Evolutionary conservation across 176 grass and related monocot species (phyloP), one percentile per base, ranked within the genome.

Genomic region (Dendrocalamus sinicus): DNA sequence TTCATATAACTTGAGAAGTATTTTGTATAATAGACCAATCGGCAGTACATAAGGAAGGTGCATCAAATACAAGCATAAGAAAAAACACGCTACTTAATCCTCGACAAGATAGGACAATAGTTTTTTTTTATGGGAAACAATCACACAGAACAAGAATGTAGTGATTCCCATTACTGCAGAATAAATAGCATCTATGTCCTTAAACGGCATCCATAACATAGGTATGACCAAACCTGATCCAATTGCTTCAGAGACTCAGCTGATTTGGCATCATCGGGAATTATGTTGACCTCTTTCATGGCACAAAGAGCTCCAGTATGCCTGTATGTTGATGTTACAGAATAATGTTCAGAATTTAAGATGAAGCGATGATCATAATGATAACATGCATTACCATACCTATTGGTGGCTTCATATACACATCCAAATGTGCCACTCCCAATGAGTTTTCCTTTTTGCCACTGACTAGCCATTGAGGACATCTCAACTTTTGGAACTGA

Each of bases 231-330:
- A 84, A 98, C 96, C 93, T 96, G 97, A 44, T 96, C 90, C 78
- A 96, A 89, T 55, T 99, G 96, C 83, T 92, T 99, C 60, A 95
- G 78, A 76, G 92, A 94, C 80, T 99, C 96, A 13, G 53, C 69
- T 82, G 96, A 99, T 91, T 96, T 99, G 79, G 92, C 83, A 77
- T 99, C 94, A 45, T 92, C 96, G 11, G 91, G 86, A 91, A 99
- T 95, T 86, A 99, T 89, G 86, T 94, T 89, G 59, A 99, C 96
- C 88, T 99, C 96, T 78, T 99, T 99, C 93, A 99, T 99, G 55
- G 96, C 96, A 91, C 96, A 99, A 79, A 94, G 91, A 88, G 96
- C 96, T 86, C 96, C 96, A 51, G 92, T 99, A 55, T 92, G 64
- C 67, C 96, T 98, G 84, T 61, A 90, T 74, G 12, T 80, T 66